Base-by-base conservation (phyloP, 2,329 filamentous ascomycete genomes). In the Verticillium nonalfalfae region DNA sequence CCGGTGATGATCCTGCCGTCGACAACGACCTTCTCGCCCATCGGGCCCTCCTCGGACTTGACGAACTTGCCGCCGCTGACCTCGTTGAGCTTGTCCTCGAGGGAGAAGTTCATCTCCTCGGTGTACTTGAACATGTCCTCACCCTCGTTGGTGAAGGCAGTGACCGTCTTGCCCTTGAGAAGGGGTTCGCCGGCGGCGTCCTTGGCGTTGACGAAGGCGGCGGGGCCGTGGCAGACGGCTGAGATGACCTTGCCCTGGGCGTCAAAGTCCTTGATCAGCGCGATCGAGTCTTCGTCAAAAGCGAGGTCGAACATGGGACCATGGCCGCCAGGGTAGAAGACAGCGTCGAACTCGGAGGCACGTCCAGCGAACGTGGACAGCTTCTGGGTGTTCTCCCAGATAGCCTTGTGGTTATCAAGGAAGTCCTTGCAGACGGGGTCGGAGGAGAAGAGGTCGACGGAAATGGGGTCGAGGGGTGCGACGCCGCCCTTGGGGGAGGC, bases 191-290 rank as follows among this genome's bases (percentile, higher is more conserved):
- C 85, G 63, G 80, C 75, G 5, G 74, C 65, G 21, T 79, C 68
- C 67, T 80, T 83, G 39, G 84, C 87, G 66, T 87, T 81, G 57
- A 81, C 78, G 15, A 91, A 77, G 13, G 82, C 88, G 3, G 83
- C 83, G 2, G 88, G 85, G 6, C 86, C 88, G 74, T 91, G 88
- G 77, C 88, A 90, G 56, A 91, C 86, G 3, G 88, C 85, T 0
- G 84, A 77, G 14, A 90, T 81, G 60, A 85, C 78, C 78, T 90
- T 90, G 64, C 81, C 83, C 3, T 80, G 78, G 45, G 77, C 75
- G 68, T 80, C 82, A 71, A 91, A 90, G 71, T 89, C 85, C 63
- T 78, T 75, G 68, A 88, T 85, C 39, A 91, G 74, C 64, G 80
- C 75, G 66, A 85, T 82, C 33, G 83, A 86, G n/a, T 78, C 76